Evolutionary conservation across 345 rosid genomes (phyloP).

Genomic region (Noccaea bulbosa): DNA sequence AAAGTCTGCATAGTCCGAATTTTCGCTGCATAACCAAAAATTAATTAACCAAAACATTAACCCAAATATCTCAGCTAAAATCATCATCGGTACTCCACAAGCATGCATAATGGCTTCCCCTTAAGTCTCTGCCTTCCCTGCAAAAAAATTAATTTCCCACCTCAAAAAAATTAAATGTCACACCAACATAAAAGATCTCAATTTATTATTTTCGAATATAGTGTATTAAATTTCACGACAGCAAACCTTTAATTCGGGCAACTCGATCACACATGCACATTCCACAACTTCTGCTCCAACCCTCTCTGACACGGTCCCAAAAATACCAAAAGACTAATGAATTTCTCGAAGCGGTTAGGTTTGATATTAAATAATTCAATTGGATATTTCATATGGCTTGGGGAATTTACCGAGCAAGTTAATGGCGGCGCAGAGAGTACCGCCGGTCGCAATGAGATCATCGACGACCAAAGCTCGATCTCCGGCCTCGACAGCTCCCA

Average conservation of each 20-base stretch:
- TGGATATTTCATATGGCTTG: neutral
- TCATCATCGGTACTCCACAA: conserved; percentile 68
- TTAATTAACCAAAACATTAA: conserved; percentile 28
- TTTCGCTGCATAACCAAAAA: conserved; percentile 30
- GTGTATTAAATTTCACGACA: conserved; percentile 37
- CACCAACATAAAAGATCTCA: conserved; percentile 37
- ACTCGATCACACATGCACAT: conserved; percentile 84
- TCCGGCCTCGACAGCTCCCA: conserved; percentile 77
- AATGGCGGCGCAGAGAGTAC: conserved; percentile 95
- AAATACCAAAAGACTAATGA: neutral
- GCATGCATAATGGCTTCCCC: conserved; percentile 72
- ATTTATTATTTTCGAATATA: conserved; percentile 38
- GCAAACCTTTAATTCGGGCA: conserved; percentile 78
- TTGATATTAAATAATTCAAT: neutral
- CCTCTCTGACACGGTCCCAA: conserved; percentile 55
- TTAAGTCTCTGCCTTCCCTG: conserved; percentile 72
- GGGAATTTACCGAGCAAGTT: conserved; percentile 69
- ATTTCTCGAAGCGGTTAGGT: conserved; percentile 10
- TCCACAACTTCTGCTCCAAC: conserved; percentile 94
- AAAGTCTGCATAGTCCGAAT: conserved; percentile 38
- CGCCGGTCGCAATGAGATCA: conserved; percentile 93
- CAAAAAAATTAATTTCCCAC: conserved; percentile 30
- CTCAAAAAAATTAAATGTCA: conserved; percentile 35
- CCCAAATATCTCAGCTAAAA: conserved; percentile 23
- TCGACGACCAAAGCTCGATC: conserved; percentile 90